These are phyloP conservation scores for Conoideocrella luteorostrata DNA, from an alignment of 2,329 filamentous ascomycete species.

Conservation along the genomic window DNA sequence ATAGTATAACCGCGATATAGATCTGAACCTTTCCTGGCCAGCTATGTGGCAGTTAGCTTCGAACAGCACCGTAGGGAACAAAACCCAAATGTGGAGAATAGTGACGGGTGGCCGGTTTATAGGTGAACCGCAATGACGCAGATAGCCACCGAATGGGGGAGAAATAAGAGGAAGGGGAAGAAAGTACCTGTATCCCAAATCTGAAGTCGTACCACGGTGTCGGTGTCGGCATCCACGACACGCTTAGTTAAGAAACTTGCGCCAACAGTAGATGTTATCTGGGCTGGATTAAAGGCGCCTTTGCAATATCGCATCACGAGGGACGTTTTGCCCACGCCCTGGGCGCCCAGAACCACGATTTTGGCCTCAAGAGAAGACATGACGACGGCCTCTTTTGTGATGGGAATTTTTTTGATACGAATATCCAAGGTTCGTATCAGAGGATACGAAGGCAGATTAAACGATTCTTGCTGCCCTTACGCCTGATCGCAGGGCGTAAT, in stretches of 20 bases:
- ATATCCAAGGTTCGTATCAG: too few species aligned
- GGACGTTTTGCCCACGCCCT: constrained; percentile 75
- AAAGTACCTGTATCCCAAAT: constrained; percentile 81
- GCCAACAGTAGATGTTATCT: constrained; percentile 66
- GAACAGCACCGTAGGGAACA: too few species aligned
- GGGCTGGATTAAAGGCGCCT: constrained; percentile 60
- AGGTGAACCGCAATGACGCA: not conserved
- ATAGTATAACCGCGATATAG: constrained; percentile 93
- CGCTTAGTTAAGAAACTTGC: constrained; percentile 75
- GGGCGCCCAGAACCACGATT: constrained; percentile 72
- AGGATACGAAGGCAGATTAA: too few species aligned
- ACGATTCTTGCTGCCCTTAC: too few species aligned
- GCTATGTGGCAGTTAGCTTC: constrained; percentile 34
- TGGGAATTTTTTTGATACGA: too few species aligned
- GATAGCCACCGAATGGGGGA: not conserved
- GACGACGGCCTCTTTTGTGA: too few species aligned
- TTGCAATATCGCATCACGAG: constrained; percentile 72
- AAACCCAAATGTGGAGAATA: too few species aligned
- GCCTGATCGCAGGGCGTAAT: too few species aligned
- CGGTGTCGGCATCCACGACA: constrained; percentile 75
- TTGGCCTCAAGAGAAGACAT: constrained; percentile 69
- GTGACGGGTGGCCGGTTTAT: too few species aligned
- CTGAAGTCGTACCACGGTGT: constrained; percentile 82
- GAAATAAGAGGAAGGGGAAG: not conserved
- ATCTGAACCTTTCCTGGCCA: constrained; percentile 90